These are phyloP conservation scores for Fusarium dimerum DNA, from an alignment of 2,329 filamentous ascomycete genomes.

Conservation along the genomic window DNA sequence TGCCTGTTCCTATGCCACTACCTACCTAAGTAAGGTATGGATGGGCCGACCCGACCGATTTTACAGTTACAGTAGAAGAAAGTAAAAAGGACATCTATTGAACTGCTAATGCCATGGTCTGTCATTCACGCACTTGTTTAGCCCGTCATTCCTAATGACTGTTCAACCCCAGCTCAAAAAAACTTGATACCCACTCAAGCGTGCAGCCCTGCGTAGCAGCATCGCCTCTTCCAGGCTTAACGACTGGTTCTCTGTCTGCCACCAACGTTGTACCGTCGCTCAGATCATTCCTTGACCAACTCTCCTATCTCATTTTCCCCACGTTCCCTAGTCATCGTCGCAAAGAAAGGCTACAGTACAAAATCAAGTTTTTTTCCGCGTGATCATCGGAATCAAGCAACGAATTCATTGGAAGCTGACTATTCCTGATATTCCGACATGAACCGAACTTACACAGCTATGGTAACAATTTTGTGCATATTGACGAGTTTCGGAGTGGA, in stretches of 20 bases:
- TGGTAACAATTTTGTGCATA: too few relatives aligned
- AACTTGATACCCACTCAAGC: too few relatives aligned
- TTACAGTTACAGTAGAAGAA: not conserved
- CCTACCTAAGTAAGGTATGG: not conserved
- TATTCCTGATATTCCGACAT: too few relatives aligned
- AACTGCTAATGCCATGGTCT: not conserved
- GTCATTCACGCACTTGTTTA: not conserved
- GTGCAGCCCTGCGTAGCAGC: not conserved
- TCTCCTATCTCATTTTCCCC: too few relatives aligned
- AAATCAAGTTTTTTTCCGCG: too few relatives aligned
- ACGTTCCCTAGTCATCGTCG: not conserved
- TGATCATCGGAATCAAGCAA: too few relatives aligned
- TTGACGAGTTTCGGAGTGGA: too few relatives aligned
- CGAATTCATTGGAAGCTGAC: too few relatives aligned
- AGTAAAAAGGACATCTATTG: not conserved
- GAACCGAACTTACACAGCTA: too few relatives aligned
- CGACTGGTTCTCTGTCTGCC: not conserved
- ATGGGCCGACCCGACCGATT: not conserved
- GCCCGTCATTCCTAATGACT: not conserved
- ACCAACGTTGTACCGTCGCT: not conserved
- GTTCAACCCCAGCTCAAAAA: not conserved
- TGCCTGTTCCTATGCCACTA: not conserved
- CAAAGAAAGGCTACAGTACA: not conserved
- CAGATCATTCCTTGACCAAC: not conserved
- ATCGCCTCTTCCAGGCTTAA: not conserved